A percentile compares a stretch with the other conserved stretches of the same genome.
phyloP scores from a whole-genome alignment of 202 grass and related monocot species.

The Carex arenaria region DNA sequence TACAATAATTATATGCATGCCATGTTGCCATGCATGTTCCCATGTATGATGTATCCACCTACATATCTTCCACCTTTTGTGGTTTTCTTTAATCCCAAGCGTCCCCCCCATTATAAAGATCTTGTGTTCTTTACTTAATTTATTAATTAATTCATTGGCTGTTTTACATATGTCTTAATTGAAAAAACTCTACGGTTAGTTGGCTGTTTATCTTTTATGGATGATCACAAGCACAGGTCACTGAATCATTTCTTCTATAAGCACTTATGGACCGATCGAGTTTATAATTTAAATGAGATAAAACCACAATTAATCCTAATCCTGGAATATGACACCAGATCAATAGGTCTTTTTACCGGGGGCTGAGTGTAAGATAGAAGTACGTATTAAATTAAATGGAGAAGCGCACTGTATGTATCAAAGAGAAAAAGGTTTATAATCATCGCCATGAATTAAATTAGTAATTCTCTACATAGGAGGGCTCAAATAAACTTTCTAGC shows the following conservation, averaged over 20 bases:
- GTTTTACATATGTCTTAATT: background rate
- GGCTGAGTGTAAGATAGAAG: too few relatives aligned
- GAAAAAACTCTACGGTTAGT: too few relatives aligned
- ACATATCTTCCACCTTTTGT: background rate
- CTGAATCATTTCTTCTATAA: background rate
- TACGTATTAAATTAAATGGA: too few relatives aligned
- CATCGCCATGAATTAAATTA: too few relatives aligned
- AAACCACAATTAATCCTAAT: background rate
- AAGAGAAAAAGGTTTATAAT: too few relatives aligned
- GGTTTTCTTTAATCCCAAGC: constrained; percentile 2
- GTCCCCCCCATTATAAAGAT: background rate
- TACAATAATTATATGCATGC: background rate
- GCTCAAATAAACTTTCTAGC: too few relatives aligned
- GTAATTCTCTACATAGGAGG: too few relatives aligned
- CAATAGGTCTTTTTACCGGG: too few relatives aligned
- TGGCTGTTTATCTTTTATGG: background rate
- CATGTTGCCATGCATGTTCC: background rate
- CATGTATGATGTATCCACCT: background rate
- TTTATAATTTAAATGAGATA: background rate
- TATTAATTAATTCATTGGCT: background rate
- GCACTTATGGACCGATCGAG: background rate
- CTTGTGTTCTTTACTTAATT: background rate
- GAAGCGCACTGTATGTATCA: too few relatives aligned
- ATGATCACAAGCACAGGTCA: background rate
- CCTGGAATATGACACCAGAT: too few relatives aligned